Conservation (phyloP, 2,329 filamentous ascomycete genomes). For the Fusarium austroafricanum region DNA sequence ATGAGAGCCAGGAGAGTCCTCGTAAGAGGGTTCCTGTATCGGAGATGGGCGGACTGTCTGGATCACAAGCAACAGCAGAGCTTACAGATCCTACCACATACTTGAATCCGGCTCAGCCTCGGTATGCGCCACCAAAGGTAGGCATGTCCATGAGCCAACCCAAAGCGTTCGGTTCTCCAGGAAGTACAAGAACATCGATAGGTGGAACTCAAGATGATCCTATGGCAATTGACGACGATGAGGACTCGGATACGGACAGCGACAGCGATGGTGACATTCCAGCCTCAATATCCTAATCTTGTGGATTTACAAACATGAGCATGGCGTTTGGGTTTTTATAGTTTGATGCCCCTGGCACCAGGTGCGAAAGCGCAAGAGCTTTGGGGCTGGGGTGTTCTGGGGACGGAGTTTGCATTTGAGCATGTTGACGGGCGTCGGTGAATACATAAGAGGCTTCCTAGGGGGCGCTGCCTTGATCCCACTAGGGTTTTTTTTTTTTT, state of each 20-base stretch:
- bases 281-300: conserved; percentile 30
- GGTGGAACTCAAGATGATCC: conserved; percentile 42
- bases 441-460: too few relatives aligned
- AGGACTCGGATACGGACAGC: conserved; percentile 39
- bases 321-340: conserved; percentile 28
- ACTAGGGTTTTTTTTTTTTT: too few relatives aligned
- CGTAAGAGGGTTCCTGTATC: conserved; percentile 47
- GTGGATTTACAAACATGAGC: conserved; percentile 4
- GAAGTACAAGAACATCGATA: not conserved
- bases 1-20: conserved; percentile 25
- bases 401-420: conserved; percentile 19
- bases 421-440: conserved; percentile 11
- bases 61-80: conserved; percentile 52
- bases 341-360: conserved; percentile 24
- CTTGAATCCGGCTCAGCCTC: conserved; percentile 40
- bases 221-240: conserved; percentile 44
- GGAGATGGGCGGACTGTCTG: conserved; percentile 52
- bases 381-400: not conserved
- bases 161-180: conserved; percentile 1
- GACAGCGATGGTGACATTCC: conserved; percentile 45
- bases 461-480: too few relatives aligned
- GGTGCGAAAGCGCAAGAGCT: not conserved
- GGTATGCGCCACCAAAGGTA: conserved; percentile 16
- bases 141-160: not conserved
- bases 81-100: conserved; percentile 52